phyloP scores from a whole-genome alignment of 148 eudicot species.

The Mesembryanthemum crystallinum region DNA sequence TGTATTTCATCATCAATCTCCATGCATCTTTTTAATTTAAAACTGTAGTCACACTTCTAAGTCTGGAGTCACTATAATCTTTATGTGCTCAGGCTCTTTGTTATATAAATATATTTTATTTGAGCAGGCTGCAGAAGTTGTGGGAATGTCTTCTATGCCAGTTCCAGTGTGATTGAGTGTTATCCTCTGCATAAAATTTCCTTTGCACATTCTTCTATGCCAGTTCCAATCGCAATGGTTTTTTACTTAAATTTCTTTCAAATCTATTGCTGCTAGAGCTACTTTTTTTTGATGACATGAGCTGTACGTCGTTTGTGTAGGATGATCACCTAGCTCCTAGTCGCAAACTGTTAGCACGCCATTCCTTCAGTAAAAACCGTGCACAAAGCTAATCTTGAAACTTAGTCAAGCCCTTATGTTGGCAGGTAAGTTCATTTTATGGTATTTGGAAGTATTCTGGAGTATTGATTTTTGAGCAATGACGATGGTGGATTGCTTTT shows the following conservation, averaged over 20 bases:
- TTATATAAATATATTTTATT: too few relatives aligned
- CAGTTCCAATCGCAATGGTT: neutral
- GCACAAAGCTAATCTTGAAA: conserved; percentile 49
- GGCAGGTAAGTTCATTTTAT: conserved; percentile 18
- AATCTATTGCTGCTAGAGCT: conserved; percentile 2
- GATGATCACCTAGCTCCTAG: conserved; percentile 69
- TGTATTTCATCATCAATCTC: too few relatives aligned
- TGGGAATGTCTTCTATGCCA: too few relatives aligned
- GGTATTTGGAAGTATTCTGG: neutral
- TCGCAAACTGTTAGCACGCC: conserved; percentile 65
- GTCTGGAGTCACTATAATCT: too few relatives aligned
- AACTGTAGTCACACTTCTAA: too few relatives aligned
- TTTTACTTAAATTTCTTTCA: neutral
- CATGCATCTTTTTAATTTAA: too few relatives aligned
- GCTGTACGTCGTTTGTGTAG: conserved; percentile 39
- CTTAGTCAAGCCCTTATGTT: neutral
- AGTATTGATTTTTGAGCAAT: neutral
- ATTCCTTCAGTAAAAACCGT: conserved; percentile 82
- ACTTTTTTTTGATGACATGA: conserved; percentile 20
- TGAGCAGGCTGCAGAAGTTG: too few relatives aligned
- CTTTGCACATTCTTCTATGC: neutral
- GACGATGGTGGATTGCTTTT: neutral
- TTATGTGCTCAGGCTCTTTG: too few relatives aligned
- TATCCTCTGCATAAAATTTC: neutral
- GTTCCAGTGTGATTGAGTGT: too few relatives aligned